Percentiles rank a stretch among this genome's conserved stretches.
Conservation (phyloP, 441 rosid genomes). For the Brassica hybrid region DNA sequence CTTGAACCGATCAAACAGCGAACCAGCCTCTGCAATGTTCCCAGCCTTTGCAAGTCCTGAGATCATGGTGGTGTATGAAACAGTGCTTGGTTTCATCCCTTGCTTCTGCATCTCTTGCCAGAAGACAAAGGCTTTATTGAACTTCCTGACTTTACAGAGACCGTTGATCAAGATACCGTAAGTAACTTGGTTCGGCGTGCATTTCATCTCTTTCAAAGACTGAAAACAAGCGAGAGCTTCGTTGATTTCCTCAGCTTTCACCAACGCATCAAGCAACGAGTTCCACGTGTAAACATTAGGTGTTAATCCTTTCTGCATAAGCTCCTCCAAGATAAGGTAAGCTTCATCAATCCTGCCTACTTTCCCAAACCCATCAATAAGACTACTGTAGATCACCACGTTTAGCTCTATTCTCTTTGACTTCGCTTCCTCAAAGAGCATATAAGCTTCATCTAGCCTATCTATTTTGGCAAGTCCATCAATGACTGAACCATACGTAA, state of each 20-base stretch:
- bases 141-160: slow-evolving; percentile 84
- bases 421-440: slow-evolving; percentile 96
- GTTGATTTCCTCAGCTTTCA: slow-evolving; percentile 84
- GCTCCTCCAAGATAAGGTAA: slow-evolving; percentile 88
- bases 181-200: slow-evolving; percentile 76
- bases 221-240: slow-evolving; percentile 91
- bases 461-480: slow-evolving; percentile 92
- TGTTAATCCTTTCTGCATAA: slow-evolving; percentile 88
- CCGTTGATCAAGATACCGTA: slow-evolving; percentile 85
- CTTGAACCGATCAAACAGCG: slow-evolving; percentile 75
- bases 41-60: slow-evolving; percentile 95
- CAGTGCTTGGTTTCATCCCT: slow-evolving; percentile 69
- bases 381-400: slow-evolving; percentile 82
- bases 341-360: slow-evolving; percentile 97
- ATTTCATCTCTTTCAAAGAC: slow-evolving; percentile 79
- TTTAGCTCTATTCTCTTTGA: slow-evolving; percentile 71
- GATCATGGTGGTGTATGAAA: slow-evolving; percentile 86
- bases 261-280: slow-evolving; percentile 91
- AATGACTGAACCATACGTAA: slow-evolving; percentile 87
- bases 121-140: slow-evolving; percentile 91
- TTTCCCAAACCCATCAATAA: slow-evolving; percentile 94
- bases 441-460: slow-evolving; percentile 95
- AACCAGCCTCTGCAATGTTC: slow-evolving; percentile 69
- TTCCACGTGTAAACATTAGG: slow-evolving; percentile 90
- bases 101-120: slow-evolving; percentile 98